Base-by-base conservation (phyloP, 768 basidiomycete species). In the Epithele typhae region DNA sequence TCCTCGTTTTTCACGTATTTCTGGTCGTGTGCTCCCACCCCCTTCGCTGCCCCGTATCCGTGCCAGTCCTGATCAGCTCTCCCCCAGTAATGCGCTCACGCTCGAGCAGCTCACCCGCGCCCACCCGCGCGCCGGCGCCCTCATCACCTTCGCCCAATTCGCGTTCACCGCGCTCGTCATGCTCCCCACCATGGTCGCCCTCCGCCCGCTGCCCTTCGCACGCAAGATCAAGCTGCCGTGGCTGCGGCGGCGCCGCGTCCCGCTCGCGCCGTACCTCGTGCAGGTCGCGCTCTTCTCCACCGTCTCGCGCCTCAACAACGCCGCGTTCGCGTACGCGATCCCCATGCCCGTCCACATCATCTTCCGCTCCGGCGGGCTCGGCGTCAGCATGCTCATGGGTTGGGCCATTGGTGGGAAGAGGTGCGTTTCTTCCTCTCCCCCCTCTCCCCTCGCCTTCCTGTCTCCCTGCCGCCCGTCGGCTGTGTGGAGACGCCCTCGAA, bases 281-380 rank as follows among this genome's bases (percentile, higher is more conserved):
- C 92, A 96, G 65, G 92, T 94, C 38, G 72, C 73, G 1, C 71
- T 97, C 27, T 94, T 94, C 67, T 84, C 87, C 49, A 63, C 75
- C 4, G 73, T 92, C 42, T 92, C 89, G 5, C 61, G 87, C 50
- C 70, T 97, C 54, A 97, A 96, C 64, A 96, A 94, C 68, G 79
- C 77, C n/a, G 92, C 91, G 1, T 95, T 97, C 59, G 86, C 76
- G 5, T 92, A 85, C 61, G 66, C 75, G 33, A 84, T 96, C 49
- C 92, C 94, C 18, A 92, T 96, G 81, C 68, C 88, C 0, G 84
- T 97, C 1, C 93, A 97, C 66, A 95, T 97, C 63, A 87, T 97
- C 50, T 96, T 95, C 60, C 77, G 93, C 34, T 91, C 88, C 55
- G 92, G 88, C 0, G 93, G 92, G 0, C 69, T 95, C 45, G 78